Evolutionary conservation across 257 asterid genomes (phyloP).

Genomic region (Solanum gandarillasii): DNA sequence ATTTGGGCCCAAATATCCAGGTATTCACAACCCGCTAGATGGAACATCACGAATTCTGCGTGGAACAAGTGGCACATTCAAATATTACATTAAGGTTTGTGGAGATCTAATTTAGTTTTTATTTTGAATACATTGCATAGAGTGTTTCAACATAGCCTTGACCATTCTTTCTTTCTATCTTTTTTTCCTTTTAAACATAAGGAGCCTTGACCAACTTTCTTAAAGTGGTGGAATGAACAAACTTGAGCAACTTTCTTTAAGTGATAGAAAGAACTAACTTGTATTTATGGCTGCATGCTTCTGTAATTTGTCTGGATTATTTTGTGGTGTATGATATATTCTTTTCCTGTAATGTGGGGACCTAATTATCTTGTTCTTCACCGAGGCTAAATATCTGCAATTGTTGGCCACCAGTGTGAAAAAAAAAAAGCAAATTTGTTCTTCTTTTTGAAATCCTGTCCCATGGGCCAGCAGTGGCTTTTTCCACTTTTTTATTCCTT

Average conservation of each 20-base stretch:
- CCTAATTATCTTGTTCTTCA: background rate
- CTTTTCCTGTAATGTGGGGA: background rate
- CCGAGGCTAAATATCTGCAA: background rate
- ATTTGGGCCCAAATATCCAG: slow-evolving; percentile 97
- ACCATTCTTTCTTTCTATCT: background rate
- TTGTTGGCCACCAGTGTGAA: background rate
- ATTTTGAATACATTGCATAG: background rate
- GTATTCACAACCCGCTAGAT: slow-evolving; percentile 95
- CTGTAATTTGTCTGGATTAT: background rate
- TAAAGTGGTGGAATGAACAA: background rate
- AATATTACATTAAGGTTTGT: slow-evolving; percentile 90
- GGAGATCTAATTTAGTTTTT: background rate
- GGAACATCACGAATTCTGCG: slow-evolving; percentile 71
- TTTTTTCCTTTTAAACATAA: background rate
- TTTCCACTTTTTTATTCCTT: background rate
- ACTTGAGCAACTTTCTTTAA: background rate
- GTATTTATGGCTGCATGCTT: background rate
- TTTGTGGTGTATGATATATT: background rate
- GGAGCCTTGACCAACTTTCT: background rate
- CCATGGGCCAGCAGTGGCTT: background rate
- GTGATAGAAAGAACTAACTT: background rate
- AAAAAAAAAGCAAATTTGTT: background rate
- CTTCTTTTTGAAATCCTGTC: background rate
- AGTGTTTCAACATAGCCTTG: background rate
- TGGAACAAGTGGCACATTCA: slow-evolving; percentile 88